Percentiles rank a stretch among this genome's conserved stretches.
Conservation (phyloP, 2,329 filamentous ascomycete genomes). For the Pyricularia pennisetigena region DNA sequence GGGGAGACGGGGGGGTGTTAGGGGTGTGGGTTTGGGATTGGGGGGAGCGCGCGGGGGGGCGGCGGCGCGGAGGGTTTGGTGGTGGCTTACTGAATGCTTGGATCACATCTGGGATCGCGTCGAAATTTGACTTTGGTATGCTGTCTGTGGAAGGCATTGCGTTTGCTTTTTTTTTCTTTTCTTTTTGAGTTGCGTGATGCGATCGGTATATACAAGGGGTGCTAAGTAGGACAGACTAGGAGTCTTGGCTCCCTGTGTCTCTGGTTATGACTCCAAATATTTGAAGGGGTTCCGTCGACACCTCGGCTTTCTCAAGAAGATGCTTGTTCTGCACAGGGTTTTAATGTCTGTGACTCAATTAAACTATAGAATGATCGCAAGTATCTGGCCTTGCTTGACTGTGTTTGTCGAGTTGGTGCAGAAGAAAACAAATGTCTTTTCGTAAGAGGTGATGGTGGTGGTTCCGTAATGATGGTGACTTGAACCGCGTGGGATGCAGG, state of each 20-base stretch:
- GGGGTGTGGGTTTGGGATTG: constrained; percentile 1
- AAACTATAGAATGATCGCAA: neutral
- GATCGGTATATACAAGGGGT: neutral
- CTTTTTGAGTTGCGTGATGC: neutral
- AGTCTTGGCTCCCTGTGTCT: neutral
- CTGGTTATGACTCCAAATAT: neutral
- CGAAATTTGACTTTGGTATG: constrained; percentile 45
- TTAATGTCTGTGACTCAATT: neutral
- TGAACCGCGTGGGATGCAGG: neutral
- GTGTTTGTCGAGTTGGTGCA: neutral
- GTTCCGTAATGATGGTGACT: neutral
- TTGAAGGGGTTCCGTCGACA: neutral
- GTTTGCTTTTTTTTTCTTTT: neutral
- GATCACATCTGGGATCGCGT: constrained; percentile 55
- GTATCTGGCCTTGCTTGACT: neutral
- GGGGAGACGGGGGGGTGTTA: constrained; percentile 7
- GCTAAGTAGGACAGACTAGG: neutral
- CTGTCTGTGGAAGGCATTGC: constrained; percentile 37
- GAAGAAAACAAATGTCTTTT: neutral
- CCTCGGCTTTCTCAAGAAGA: neutral
- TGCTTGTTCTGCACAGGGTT: neutral
- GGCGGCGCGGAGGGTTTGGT: neutral
- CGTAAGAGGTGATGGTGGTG: neutral
- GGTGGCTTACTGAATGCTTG: constrained; percentile 50
- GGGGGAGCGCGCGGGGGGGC: neutral